These are phyloP conservation scores for Candida gigantensis DNA, from an alignment of 1,139 yeast species.

Conservation along the genomic window DNA sequence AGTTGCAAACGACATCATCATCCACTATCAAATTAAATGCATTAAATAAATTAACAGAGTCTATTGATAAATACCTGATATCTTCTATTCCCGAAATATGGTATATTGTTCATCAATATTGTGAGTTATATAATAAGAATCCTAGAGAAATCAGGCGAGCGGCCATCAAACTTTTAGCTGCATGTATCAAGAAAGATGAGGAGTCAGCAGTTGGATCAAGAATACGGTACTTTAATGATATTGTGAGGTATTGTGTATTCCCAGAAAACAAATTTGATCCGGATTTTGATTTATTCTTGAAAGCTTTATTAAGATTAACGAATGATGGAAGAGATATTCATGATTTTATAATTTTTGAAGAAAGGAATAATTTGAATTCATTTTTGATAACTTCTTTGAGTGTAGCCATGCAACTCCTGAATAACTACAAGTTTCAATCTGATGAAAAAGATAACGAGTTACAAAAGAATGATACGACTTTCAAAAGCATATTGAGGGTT, in stretches of 20 bases:
- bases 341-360: constrained; percentile 54
- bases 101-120: constrained; percentile 65
- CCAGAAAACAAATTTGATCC: constrained; percentile 39
- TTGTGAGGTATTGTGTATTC: constrained; percentile 45
- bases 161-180: constrained; percentile 53
- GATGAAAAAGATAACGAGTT: constrained; percentile 9
- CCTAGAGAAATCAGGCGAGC: constrained; percentile 45
- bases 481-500: constrained; percentile 23
- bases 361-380: constrained; percentile 40
- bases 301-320: constrained; percentile 55
- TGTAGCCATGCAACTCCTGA: constrained; percentile 16
- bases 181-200: constrained; percentile 59
- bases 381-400: constrained; percentile 19
- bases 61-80: constrained; percentile 53
- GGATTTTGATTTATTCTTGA: constrained; percentile 54
- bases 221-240: constrained; percentile 60
- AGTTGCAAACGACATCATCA: constrained; percentile 38
- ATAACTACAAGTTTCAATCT: constrained; percentile 10
- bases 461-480: constrained; percentile 14
- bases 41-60: constrained; percentile 51
- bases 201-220: constrained; percentile 43
- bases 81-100: constrained; percentile 73
- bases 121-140: constrained; percentile 42
- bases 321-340: constrained; percentile 61
- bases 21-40: constrained; percentile 46